Base-by-base conservation (phyloP, 2,329 filamentous ascomycete species). In the Thelonectria olida region DNA sequence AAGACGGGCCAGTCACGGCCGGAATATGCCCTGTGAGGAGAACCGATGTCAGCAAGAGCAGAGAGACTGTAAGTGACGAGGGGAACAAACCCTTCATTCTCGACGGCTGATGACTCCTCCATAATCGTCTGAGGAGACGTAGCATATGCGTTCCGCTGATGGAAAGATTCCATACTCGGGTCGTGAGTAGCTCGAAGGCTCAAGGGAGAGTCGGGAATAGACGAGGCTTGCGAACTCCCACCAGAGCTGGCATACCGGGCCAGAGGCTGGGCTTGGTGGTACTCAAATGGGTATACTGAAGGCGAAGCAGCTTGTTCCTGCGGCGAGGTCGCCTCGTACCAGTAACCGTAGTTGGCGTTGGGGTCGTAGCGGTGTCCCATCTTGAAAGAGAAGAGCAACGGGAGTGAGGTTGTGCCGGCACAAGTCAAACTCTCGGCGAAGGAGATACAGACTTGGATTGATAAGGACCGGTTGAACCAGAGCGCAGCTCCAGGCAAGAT, bases 1-100 rank as follows among this genome's bases (percentile, higher is more conserved):
- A 66, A 71, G 53, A 78, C 75, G 41, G 75, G 75, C 61, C 72
- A 74, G 63, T 79, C 75, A 8, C 69, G 71, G 22, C 68, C 67
- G 54, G 27, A 66, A 56, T 39, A 60, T 45, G 39, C 45, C 54
- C 55, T 61, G 42, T 15, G 8, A 22, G 8, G 10, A 22, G 47
- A 39, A 31, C 44, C 38, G 13, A 44, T 45, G 31, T 62, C 61
- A 67, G 50, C n/a, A 28, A 44, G 20, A 48, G 4, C 20, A 20
- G 41, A n/a, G 7, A n/a, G 23, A 28, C 23, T 12, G 34, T 20
- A 19, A 42, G 34, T 31, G 17, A 44, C 10, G 42, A 45, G 25
- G 48, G 19, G 23, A 27, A 62, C 67, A 27, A 55, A 71, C 69
- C 23, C 23, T 59, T 68, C 65, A 27, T 47, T 60, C 13, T 20